phyloP scores from a whole-genome alignment of 2,329 filamentous ascomycete species.

The Cercospora berteroae region DNA sequence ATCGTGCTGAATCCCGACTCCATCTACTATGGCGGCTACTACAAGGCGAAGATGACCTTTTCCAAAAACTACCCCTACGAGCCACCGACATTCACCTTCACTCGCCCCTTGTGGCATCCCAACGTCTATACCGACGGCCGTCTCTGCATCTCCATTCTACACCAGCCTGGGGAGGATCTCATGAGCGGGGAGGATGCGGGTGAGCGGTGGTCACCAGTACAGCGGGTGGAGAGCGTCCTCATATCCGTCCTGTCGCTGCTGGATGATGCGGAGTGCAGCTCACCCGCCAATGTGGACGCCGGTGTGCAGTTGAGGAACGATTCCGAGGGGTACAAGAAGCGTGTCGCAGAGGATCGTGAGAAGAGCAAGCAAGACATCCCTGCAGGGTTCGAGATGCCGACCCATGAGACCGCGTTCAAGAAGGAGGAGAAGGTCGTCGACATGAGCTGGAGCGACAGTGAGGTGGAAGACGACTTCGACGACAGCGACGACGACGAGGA shows the following conservation, averaged over 20 bases:
- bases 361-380: conserved; percentile 78
- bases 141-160: conserved; percentile 94
- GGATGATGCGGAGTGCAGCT: conserved; percentile 90
- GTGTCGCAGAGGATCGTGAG: conserved; percentile 68
- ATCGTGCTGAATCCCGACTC: conserved; percentile 93
- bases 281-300: conserved; percentile 92
- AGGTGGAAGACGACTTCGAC: conserved; percentile 68
- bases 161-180: conserved; percentile 84
- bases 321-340: conserved; percentile 65
- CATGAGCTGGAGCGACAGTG: conserved; percentile 65
- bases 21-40: conserved; percentile 87
- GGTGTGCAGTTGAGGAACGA: conserved; percentile 79
- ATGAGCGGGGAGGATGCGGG: conserved; percentile 87
- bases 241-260: conserved; percentile 88
- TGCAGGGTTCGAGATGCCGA: conserved; percentile 76
- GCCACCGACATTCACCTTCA: conserved; percentile 87
- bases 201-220: conserved; percentile 91
- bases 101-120: conserved; percentile 77
- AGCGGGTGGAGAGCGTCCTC: conserved; percentile 91
- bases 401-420: conserved; percentile 59
- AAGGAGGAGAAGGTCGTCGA: conserved; percentile 61
- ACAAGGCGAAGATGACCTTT: conserved; percentile 87
- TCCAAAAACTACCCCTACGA: conserved; percentile 84
- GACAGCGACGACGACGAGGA: conserved; percentile 63
- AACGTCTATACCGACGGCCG: conserved; percentile 91